Percentiles rank a stretch among this genome's conserved stretches.
phyloP scores from a whole-genome alignment of 2,329 filamentous ascomycete species.

The Scedosporium minutisporum region DNA sequence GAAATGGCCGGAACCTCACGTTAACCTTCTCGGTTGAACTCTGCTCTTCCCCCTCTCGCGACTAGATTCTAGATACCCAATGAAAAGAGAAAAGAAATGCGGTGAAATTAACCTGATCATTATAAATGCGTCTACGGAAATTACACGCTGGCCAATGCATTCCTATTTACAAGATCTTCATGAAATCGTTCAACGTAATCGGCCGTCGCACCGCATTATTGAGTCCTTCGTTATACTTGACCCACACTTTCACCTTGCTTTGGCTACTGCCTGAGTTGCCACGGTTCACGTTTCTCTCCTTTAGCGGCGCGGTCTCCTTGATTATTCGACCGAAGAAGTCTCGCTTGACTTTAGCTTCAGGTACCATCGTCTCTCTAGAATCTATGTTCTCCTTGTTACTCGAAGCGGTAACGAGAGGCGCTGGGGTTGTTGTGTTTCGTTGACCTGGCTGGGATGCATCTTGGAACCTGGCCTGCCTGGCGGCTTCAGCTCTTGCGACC shows the following conservation, averaged over 20 bases:
- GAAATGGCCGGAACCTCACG: slow-evolving; percentile 74
- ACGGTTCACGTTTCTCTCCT: slow-evolving; percentile 31
- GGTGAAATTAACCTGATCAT: not conserved
- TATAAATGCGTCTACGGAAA: not conserved
- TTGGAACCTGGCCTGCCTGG: slow-evolving; percentile 54
- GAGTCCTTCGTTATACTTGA: slow-evolving; percentile 81
- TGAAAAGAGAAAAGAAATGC: not conserved
- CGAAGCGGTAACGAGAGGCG: slow-evolving; percentile 15
- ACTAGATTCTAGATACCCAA: not conserved
- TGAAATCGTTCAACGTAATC: slow-evolving; percentile 67
- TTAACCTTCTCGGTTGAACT: slow-evolving; percentile 56
- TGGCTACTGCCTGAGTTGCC: slow-evolving; percentile 20
- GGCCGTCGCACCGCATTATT: slow-evolving; percentile 90
- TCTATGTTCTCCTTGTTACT: slow-evolving; percentile 29
- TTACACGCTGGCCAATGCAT: not conserved
- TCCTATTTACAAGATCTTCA: slow-evolving; percentile 4
- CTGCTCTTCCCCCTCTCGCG: not conserved
- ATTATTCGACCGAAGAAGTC: slow-evolving; percentile 82
- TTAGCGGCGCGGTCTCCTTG: slow-evolving; percentile 25
- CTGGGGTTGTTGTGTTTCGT: slow-evolving; percentile 11
- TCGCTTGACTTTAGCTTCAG: slow-evolving; percentile 44
- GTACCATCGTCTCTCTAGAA: slow-evolving; percentile 22
- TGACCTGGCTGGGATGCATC: slow-evolving; percentile 31
- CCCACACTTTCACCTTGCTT: slow-evolving; percentile 61
- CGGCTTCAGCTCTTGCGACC: slow-evolving; percentile 53